These are phyloP conservation scores for Endothia cerciana DNA, from an alignment of 2,329 filamentous ascomycete species.

Conservation along the genomic window DNA sequence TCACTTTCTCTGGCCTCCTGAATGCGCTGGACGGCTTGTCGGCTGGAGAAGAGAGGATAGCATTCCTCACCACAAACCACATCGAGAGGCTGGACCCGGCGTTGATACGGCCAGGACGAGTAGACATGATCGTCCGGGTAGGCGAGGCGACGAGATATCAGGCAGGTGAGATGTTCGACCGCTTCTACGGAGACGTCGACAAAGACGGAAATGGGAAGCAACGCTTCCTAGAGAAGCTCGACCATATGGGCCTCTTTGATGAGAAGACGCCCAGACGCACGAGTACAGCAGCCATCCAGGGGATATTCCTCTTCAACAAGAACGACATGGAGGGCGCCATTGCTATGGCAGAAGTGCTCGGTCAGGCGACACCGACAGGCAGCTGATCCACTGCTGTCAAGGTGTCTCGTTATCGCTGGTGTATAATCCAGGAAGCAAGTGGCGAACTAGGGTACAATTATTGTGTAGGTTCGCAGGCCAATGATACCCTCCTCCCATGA, in stretches of 20 bases:
- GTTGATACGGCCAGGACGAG: conserved; percentile 84
- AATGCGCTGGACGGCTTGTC: conserved; percentile 90
- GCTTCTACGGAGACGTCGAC: conserved; percentile 90
- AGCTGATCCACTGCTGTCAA: conserved; percentile 13
- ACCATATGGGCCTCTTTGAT: conserved; percentile 71
- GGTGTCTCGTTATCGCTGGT: neutral
- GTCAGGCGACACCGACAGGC: conserved; percentile 26
- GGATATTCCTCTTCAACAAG: conserved; percentile 95
- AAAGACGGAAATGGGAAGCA: conserved; percentile 61
- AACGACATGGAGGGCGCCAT: conserved; percentile 87
- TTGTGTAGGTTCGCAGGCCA: conserved; percentile 5
- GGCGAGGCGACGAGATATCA: conserved; percentile 87
- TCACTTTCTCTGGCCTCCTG: conserved; percentile 90
- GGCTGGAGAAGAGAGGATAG: conserved; percentile 89
- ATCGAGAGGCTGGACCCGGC: conserved; percentile 88
- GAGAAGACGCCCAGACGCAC: conserved; percentile 59
- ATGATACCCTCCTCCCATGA: conserved; percentile 13
- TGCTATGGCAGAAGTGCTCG: conserved; percentile 70
- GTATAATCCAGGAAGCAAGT: neutral
- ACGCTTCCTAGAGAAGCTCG: conserved; percentile 72
- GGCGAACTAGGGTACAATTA: neutral
- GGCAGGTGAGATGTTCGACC: conserved; percentile 86
- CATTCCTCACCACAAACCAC: conserved; percentile 94
- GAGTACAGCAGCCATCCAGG: conserved; percentile 91
- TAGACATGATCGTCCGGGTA: conserved; percentile 90